A percentile compares a stretch with the other conserved stretches of the same genome.
phyloP scores from a whole-genome alignment of 306 rosid genomes.

The Sphenostylis stenocarpa region DNA sequence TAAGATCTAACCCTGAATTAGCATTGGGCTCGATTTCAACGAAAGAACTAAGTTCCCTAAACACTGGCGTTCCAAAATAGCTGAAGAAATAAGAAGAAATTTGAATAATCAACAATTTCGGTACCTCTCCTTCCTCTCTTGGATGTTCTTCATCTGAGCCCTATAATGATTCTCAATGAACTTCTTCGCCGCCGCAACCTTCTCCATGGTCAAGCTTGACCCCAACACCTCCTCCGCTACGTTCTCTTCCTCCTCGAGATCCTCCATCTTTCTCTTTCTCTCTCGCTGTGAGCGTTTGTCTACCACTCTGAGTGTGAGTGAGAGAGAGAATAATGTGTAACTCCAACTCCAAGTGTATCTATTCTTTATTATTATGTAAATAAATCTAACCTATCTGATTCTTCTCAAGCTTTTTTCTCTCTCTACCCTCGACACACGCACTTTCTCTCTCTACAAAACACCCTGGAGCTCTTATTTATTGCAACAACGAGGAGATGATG shows the following conservation, averaged over 20 bases:
- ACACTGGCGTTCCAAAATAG: constrained; percentile 28
- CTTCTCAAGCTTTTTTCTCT: constrained; percentile 32
- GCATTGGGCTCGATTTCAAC: constrained; percentile 31
- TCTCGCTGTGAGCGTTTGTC: neutral
- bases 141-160: constrained; percentile 97
- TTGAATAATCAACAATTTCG: neutral
- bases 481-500: constrained; percentile 49
- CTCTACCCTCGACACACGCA: constrained; percentile 30
- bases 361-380: constrained; percentile 18
- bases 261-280: constrained; percentile 63
- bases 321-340: constrained; percentile 37
- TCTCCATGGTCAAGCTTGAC: constrained; percentile 97
- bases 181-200: constrained; percentile 96
- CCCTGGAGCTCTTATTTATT: constrained; percentile 51
- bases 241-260: constrained; percentile 62
- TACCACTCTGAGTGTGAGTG: constrained; percentile 37
- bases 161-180: constrained; percentile 95
- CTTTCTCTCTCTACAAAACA: constrained; percentile 52
- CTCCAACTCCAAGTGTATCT: constrained; percentile 36
- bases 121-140: constrained; percentile 93
- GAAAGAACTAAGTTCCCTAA: neutral
- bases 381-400: constrained; percentile 36
- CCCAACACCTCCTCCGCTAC: constrained; percentile 69
- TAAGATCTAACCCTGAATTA: constrained; percentile 47
- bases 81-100: constrained; percentile 23